Base-by-base conservation (phyloP, 1,284 basidiomycete species). In the Heimioporus retisporus region DNA sequence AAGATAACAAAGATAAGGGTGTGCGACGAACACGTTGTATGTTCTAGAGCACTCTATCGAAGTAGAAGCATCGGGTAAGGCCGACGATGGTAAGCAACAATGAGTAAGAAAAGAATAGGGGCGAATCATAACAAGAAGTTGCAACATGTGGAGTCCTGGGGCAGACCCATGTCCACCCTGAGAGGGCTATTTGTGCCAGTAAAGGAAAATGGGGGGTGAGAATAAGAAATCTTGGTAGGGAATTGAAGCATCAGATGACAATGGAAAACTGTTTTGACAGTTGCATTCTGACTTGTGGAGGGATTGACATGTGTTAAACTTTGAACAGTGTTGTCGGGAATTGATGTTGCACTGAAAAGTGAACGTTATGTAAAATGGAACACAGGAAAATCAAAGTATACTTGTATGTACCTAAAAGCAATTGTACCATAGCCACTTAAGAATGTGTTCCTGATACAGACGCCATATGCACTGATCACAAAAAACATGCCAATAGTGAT, bases 391-490 rank as follows among this genome's bases (percentile, higher is more conserved):
- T 63, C 44, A 59, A 40, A 35, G 35, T 10, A 35, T 35, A 8
- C 35, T 5, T 35, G 35, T 35, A 35, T 10, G 65, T 77, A 96
- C 95, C 88, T 93, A 80, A 99, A 99, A 4, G 85, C 87, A 23
- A 89, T 93, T 1, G 96, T 96, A 25, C 95, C 93, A 68, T 93
- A 90, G 56, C 91, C 89, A 59, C 87, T 82, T 68, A 91, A 84
- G 77, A 96, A 95, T 1, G 96, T 96, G 82, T 99, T 99, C 42
- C 95, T 96, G 51, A 99, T 82, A 55, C 97, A 90, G 58, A 99
- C 80, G 15, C 97, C 97, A 63, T 86, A 90, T 4, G 89, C 92
- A 63, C 86, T 89, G 68, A 94, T 86, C 73, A 87, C 91, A 43
- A 88, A 84, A 77, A 93, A 94, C 54, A 92, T 87, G 59, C 93